These are phyloP conservation scores for Trametes cubensis DNA, from an alignment of 768 basidiomycete genomes.

Conservation along the genomic window DNA sequence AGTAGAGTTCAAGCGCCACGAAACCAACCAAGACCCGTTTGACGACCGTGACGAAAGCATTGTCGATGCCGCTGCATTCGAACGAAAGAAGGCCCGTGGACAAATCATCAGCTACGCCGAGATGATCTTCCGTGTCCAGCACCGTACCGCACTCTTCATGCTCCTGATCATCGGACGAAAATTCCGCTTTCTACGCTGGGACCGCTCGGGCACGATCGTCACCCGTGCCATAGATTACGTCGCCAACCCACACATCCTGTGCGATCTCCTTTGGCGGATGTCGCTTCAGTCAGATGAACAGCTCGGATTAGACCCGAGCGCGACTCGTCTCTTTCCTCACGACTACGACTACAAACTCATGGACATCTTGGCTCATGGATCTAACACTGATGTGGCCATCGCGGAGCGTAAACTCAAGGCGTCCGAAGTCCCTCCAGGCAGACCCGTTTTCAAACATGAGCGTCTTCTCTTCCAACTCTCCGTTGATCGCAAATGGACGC, in stretches of 20 bases:
- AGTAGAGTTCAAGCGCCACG: slow-evolving; percentile 10
- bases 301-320: slow-evolving; percentile 10
- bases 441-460: too few species aligned
- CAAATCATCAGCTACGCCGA: slow-evolving; percentile 13
- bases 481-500: too few species aligned
- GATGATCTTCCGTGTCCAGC: slow-evolving; percentile 9
- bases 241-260: background rate
- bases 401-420: too few species aligned
- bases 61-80: background rate
- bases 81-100: slow-evolving; percentile 1
- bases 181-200: slow-evolving; percentile 13
- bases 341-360: background rate
- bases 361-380: background rate
- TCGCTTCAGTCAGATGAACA: background rate
- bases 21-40: slow-evolving; percentile 1
- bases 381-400: too few species aligned
- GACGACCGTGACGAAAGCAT: background rate
- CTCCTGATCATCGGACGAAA: slow-evolving; percentile 10
- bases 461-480: too few species aligned
- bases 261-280: slow-evolving; percentile 15
- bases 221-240: slow-evolving; percentile 17
- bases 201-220: slow-evolving; percentile 14
- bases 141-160: slow-evolving; percentile 12
- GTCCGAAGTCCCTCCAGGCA: too few species aligned
- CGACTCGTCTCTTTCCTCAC: background rate